Evolutionary conservation across 108 stramenopile species (phyloP), one percentile per base, ranked within the genome.

Genomic region (Pelagomonas calceolata): DNA sequence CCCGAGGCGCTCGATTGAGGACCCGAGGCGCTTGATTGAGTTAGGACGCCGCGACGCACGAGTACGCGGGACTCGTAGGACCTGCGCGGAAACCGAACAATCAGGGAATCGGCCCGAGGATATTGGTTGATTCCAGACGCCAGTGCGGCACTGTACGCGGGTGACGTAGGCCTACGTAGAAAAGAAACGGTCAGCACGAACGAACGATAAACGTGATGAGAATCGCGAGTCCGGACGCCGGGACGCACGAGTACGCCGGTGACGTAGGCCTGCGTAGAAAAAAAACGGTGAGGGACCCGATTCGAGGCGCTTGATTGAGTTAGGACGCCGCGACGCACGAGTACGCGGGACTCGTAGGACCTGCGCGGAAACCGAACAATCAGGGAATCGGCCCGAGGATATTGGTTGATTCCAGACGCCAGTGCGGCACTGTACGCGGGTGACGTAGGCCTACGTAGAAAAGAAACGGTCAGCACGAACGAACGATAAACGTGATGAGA

Each of bases 241-340:
- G n/a, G n/a, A n/a, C n/a, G n/a, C n/a, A n/a, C 33, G 70, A 63
- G 46, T 79, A 73, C 0, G 72, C 81, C 9, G 82, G 86, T 37
- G 76, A 81, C 0, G 81, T 78, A 5, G 83, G 84, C 67, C 29
- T n/a, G n/a, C n/a, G n/a, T n/a, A 43, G 71, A 68, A 79, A 5
- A 37, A 63, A 4, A 72, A 72, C 10, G 78, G 75, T 10, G 87
- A 82, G 3, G 80, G 82, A n/a, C 75, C 83, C 71, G 84, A 86
- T 29, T 84, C 88, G 34, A 86, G 86, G 15, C 80, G 84, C 1
- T 86, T 87, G 0, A 88, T 88, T 10, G 73, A 76, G 73, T n/a
- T 89, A 91, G 16, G 88, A 87, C 4, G 90, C 66, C 0, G 75
- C 71, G 16, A 78, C 73, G 4, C 78, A 76, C 34, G 64, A 51